A percentile compares a stretch with the other conserved stretches of the same genome.
These are phyloP conservation scores for Leishmania mexicana DNA, from an alignment of 208 protist genomes.

Conservation along the genomic window DNA sequence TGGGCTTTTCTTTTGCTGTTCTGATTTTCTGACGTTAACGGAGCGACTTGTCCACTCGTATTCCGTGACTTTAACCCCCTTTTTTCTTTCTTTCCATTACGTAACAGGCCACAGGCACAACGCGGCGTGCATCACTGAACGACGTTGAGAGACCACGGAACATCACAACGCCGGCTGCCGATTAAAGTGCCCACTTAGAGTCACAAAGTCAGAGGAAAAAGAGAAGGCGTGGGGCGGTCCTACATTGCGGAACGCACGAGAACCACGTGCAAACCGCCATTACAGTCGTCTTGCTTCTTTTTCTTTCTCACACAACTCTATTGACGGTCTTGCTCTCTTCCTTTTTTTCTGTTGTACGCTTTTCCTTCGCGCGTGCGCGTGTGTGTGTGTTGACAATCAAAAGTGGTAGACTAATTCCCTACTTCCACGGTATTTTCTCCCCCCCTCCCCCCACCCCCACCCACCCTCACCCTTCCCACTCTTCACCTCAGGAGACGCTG, in stretches of 20 bases:
- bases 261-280: not conserved
- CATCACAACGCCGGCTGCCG: not conserved
- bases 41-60: not conserved
- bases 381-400: not conserved
- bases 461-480: too few relatives aligned
- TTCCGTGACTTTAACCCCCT: not conserved
- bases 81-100: not conserved
- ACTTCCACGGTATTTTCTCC: not conserved
- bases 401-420: not conserved
- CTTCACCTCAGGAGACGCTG: not conserved
- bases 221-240: not conserved
- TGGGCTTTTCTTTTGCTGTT: not conserved
- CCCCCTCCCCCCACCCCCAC: too few relatives aligned
- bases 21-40: not conserved
- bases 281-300: not conserved
- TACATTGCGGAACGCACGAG: not conserved
- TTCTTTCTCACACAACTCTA: not conserved
- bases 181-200: not conserved
- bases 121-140: not conserved
- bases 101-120: not conserved
- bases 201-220: not conserved
- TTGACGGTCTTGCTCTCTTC: not conserved
- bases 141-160: not conserved
- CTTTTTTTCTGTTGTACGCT: slow-evolving; percentile 2
- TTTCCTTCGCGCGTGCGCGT: not conserved